Base-by-base conservation (phyloP, 148 eudicot genomes). In the Gaultheria prostrata region DNA sequence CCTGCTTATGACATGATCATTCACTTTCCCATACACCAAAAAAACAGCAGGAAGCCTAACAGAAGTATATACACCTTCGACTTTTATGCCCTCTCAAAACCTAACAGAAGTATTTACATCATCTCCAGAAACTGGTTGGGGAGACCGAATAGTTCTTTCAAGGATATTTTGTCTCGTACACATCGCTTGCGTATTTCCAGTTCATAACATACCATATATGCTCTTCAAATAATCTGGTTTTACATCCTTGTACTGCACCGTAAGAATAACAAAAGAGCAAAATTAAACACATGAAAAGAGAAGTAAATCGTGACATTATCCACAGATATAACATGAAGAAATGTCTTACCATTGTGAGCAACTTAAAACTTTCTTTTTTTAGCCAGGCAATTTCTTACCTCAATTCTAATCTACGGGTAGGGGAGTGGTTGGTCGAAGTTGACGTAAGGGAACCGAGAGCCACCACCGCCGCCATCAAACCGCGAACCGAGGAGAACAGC, bases 161-260 rank as follows among this genome's bases (percentile, higher is more conserved):
- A 76, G 92, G 91, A 82, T 89, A 84, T 81, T 92, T 97, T 74
- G 93, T 92, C 2, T 91, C 95, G 67, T 88, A 93, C 49, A 93
- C 91, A 18, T 92, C 93, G 59, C 89, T 84, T 9, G 98, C 96
- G 50, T 88, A 90, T 80, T 93, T 92, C 98, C 98, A 95, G 91
- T 94, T 94, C 24, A 95, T 87, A 24, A 95, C 95, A 83, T 92
- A 90, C 98, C 98, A 95, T 78, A 95, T 90, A n/a, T n/a, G 82
- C 92, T 93, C 93, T 93, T 93, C 84, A 95, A 87, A 83, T 94
- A 95, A 86, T 93, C 96, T 0, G 98, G 94, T 84, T 88, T 93
- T 79, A 92, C 94, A 83, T 95, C 92, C 87, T 93, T 93, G 92
- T 93, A 95, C 98, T 95, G 98, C 88, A 83, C 43, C 61, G 10